Evolutionary conservation across 2,329 filamentous ascomycete species (phyloP), one percentile per base, ranked within the genome.

Genomic region (Diaporthe amygdali): DNA sequence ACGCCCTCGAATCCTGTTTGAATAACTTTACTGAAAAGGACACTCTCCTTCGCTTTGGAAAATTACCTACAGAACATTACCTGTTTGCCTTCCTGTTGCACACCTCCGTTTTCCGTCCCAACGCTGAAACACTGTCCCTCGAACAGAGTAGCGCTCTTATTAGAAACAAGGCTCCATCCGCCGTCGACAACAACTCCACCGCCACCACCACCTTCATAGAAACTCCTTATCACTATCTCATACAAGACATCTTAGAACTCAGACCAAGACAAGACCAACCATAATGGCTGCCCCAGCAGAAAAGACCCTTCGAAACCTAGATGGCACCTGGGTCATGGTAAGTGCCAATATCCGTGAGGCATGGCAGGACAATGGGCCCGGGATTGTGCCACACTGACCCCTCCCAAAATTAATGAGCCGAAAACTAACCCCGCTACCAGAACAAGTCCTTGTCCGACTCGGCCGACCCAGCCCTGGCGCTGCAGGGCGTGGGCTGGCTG

Each of bases 391-490:
- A 37, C 41, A 49, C 47, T 49, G 52, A n/a, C 47, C 49, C 73
- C 63, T 73, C 4, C n/a, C 2, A 52, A 34, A 9, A 46, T 20
- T 14, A 37, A 51, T 14, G 27, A 59, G 64, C 9, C 10, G 4
- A n/a, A 46, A 55, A 44, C 46, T 44, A 56, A 68, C 41, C 54
- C 47, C 68, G 30, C 46, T 46, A 73, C 63, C 78, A 96, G 94
- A 95, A 96, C 87, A 93, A 93, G 80, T 82, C 84, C 73, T 85
- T 95, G 75, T 95, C 93, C 71, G 91, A 93, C 81, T 83, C 87
- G 74, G 84, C 90, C 59, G 93, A 95, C 72, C 85, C 90, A 1
- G 88, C 92, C 73, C 90, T 97, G 71, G 79, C 87, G 63, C 87
- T 96, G 77, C 93, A 95, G 86, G 91, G 91, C 78, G 84, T 94